These are phyloP conservation scores for maize (Zea mays) DNA, from an alignment of 176 grass and related monocot genomes.

Conservation along the genomic window DNA sequence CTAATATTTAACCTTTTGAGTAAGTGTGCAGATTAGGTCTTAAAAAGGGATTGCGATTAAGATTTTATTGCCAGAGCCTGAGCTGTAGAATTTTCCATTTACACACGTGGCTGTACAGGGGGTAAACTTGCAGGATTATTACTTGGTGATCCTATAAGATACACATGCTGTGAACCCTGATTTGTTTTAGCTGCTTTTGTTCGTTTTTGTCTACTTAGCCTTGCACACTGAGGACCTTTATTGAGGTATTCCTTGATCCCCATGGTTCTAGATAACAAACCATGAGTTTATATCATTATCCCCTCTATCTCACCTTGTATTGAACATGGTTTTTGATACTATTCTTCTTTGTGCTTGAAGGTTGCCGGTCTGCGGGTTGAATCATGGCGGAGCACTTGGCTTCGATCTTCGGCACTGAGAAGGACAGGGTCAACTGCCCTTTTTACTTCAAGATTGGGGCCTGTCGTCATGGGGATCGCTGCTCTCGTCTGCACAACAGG, in stretches of 20 bases:
- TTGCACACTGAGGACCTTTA: conserved; percentile 44
- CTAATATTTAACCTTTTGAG: conserved; percentile 47
- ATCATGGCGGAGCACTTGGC: conserved; percentile 59
- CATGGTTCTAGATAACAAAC: conserved; percentile 26
- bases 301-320: not conserved
- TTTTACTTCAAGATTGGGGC: conserved; percentile 73
- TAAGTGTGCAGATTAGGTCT: conserved; percentile 64
- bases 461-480: conserved; percentile 60
- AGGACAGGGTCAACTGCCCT: conserved; percentile 63
- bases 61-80: conserved; percentile 38
- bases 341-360: conserved; percentile 15
- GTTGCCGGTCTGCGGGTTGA: not conserved
- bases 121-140: conserved; percentile 44
- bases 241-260: conserved; percentile 50
- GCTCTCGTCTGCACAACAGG: conserved; percentile 62
- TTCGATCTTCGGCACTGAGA: conserved; percentile 63
- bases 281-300: not conserved
- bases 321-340: not conserved
- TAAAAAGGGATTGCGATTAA: conserved; percentile 46
- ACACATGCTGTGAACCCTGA: conserved; percentile 32
- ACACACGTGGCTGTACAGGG: conserved; percentile 37
- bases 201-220: conserved; percentile 32
- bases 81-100: conserved; percentile 41
- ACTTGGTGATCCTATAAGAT: conserved; percentile 45
- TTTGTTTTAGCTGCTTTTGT: conserved; percentile 44